Evolutionary conservation across 2,329 filamentous ascomycete species (phyloP).

Genomic region (Rutstroemia sp.): DNA sequence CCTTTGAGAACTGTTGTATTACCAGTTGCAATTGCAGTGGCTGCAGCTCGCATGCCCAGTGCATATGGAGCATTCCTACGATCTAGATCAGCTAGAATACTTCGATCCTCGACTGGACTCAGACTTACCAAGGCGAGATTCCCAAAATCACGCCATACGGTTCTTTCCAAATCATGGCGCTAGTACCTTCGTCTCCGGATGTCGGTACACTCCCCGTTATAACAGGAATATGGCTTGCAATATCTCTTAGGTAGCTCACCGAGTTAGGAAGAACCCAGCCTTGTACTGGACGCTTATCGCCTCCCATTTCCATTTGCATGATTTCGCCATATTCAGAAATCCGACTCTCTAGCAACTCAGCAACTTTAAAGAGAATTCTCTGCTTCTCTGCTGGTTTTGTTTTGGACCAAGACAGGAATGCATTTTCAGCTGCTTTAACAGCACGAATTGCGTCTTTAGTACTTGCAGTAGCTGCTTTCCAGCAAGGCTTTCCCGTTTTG

Average conservation of each 20-base stretch:
- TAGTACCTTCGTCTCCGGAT: conserved; percentile 36
- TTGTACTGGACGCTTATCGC: background rate
- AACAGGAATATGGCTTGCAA: background rate
- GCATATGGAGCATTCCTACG: conserved; percentile 47
- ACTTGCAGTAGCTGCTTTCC: background rate
- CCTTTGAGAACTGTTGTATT: conserved; percentile 69
- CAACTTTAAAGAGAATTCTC: background rate
- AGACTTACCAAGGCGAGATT: conserved; percentile 53
- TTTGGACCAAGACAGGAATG: background rate
- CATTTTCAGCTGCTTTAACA: background rate
- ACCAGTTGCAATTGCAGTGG: conserved; percentile 57
- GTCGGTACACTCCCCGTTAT: background rate
- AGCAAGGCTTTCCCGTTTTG: background rate
- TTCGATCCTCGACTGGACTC: background rate
- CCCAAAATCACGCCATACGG: conserved; percentile 54
- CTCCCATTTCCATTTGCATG: background rate
- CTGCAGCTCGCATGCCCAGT: conserved; percentile 46
- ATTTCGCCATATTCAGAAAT: background rate
- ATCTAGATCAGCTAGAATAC: conserved; percentile 28
- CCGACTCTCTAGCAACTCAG: background rate
- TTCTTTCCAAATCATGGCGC: conserved; percentile 59
- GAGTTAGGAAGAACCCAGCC: background rate
- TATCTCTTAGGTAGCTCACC: background rate
- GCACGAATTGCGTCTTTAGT: background rate
- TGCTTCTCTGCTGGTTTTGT: background rate